phyloP scores from a whole-genome alignment of 352 stramenopile species.

The Phytophthora ramorum region DNA sequence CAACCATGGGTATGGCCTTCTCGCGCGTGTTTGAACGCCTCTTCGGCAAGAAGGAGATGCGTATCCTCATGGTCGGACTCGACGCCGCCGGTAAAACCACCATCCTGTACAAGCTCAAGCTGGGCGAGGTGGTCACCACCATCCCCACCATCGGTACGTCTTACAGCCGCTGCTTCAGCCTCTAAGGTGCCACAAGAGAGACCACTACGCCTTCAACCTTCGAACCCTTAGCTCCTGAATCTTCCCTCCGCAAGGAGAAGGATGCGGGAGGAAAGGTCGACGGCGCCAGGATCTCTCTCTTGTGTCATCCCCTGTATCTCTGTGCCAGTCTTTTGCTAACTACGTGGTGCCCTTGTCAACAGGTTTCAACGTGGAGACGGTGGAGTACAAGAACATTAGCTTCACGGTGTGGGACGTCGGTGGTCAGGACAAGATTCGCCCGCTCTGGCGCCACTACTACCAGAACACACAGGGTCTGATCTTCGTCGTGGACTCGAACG shows the following conservation, averaged over 20 bases:
- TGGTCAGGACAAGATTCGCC: slow-evolving; percentile 99
- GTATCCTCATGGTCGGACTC: slow-evolving; percentile 99
- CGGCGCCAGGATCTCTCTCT: slow-evolving; percentile 18
- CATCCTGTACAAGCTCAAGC: slow-evolving; percentile 97
- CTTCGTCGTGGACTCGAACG: slow-evolving; percentile 99
- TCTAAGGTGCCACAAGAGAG: slow-evolving; percentile 43
- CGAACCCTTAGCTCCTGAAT: not conserved
- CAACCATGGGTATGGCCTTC: slow-evolving; percentile 98
- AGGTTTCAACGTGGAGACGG: slow-evolving; percentile 99
- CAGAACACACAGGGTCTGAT: slow-evolving; percentile 99
- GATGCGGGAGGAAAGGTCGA: slow-evolving; percentile 31
- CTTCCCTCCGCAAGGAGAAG: not conserved
- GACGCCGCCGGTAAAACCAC: slow-evolving; percentile 99
- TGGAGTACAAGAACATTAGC: slow-evolving; percentile 99
- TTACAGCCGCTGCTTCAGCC: not conserved
- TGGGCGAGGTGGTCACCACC: slow-evolving; percentile 96
- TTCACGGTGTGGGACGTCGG: slow-evolving; percentile 99
- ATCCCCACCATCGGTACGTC: slow-evolving; percentile 96
- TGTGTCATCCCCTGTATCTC: not conserved
- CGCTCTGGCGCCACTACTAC: slow-evolving; percentile 99
- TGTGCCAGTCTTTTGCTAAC: not conserved
- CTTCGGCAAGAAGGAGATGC: slow-evolving; percentile 99
- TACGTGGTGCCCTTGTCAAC: slow-evolving; percentile 4
- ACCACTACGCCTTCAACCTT: slow-evolving; percentile 6
- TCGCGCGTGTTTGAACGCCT: slow-evolving; percentile 97